Evolutionary conservation across 78 protist genomes (phyloP).

Genomic region (Mastigamoeba balamuthi): DNA sequence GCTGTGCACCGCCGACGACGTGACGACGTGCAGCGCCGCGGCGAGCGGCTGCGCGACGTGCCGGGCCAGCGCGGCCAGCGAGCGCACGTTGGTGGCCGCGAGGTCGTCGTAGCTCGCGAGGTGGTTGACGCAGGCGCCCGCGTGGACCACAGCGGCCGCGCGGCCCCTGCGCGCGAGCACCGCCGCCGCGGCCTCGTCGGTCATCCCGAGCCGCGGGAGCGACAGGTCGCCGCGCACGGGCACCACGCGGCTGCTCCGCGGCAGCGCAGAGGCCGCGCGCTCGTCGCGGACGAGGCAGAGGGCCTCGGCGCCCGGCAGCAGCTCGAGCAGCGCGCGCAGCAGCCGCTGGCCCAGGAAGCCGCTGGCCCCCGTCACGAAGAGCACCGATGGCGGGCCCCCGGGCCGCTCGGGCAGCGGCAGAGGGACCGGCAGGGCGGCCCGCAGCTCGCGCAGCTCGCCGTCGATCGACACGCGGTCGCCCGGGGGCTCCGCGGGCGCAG

Average conservation of each 20-base stretch:
- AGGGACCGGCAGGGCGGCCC: background rate
- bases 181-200: background rate
- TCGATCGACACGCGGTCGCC: background rate
- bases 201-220: background rate
- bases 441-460: background rate
- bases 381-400: too few species aligned
- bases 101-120: background rate
- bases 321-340: background rate
- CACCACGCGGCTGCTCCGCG: background rate
- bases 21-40: too few species aligned
- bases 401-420: too few species aligned
- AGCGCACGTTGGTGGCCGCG: background rate
- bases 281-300: background rate
- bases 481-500: background rate
- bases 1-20: too few species aligned
- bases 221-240: background rate
- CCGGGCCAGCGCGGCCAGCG: too few species aligned
- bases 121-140: background rate
- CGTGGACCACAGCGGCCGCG: background rate
- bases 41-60: too few species aligned
- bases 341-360: background rate
- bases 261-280: background rate
- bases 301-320: background rate
- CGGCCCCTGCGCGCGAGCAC: background rate
- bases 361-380: background rate